phyloP scores from a whole-genome alignment of 1,284 basidiomycete species.

The Grifola frondosa region DNA sequence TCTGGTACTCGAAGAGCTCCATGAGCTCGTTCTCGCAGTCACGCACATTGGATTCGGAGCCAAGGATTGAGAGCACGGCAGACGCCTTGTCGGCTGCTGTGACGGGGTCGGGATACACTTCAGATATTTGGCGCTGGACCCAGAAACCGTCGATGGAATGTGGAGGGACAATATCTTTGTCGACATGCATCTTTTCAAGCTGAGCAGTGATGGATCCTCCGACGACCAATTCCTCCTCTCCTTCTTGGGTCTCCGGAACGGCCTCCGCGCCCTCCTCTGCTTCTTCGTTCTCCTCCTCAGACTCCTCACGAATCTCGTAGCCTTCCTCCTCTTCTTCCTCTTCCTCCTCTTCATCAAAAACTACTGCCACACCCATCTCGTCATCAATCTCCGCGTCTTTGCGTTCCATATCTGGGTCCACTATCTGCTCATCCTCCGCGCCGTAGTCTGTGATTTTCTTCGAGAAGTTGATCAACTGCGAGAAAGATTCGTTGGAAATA shows the following conservation, averaged over 20 bases:
- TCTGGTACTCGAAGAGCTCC: conserved; percentile 95
- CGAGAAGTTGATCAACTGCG: conserved; percentile 82
- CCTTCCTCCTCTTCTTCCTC: conserved; percentile 89
- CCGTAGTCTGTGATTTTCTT: conserved; percentile 98
- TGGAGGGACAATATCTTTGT: conserved; percentile 84
- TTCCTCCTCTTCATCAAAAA: conserved; percentile 94
- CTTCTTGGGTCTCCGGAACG: conserved; percentile 46
- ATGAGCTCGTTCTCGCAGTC: conserved; percentile 98
- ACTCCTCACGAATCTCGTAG: conserved; percentile 77
- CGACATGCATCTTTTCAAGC: conserved; percentile 51
- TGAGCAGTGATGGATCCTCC: conserved; percentile 54
- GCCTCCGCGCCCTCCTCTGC: conserved; percentile 47
- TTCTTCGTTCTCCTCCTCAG: conserved; percentile 74
- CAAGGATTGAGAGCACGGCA: conserved; percentile 84
- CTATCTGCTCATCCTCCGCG: conserved; percentile 79
- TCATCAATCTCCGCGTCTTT: conserved; percentile 87
- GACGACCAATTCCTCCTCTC: conserved; percentile 70
- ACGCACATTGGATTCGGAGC: conserved; percentile 86
- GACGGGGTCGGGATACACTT: conserved; percentile 91
- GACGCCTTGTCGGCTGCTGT: conserved; percentile 92
- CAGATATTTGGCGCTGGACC: conserved; percentile 93
- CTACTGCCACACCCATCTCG: conserved; percentile 92
- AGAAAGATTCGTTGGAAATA: conserved; percentile 77
- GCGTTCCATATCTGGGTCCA: conserved; percentile 72
- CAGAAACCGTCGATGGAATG: conserved; percentile 97